phyloP scores from a whole-genome alignment of 306 rosid genomes.

The Alnus rubra region DNA sequence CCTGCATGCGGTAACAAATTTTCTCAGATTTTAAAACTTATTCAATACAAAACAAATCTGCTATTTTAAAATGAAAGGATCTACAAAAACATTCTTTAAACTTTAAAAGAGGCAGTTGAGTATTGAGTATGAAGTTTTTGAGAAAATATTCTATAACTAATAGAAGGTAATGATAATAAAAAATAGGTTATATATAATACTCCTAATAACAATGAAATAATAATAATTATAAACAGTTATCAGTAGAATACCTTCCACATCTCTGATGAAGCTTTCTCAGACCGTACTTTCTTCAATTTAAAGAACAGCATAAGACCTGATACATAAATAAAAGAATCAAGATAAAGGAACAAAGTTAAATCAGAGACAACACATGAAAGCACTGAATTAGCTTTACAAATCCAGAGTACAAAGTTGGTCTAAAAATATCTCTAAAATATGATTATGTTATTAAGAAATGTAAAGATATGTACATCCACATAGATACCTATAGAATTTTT shows the following conservation, averaged over 20 bases:
- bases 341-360: constrained; percentile 5
- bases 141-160: neutral
- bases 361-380: neutral
- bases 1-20: constrained; percentile 41
- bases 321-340: neutral
- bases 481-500: no score
- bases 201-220: neutral
- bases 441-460: no score
- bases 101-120: constrained; percentile 3
- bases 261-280: constrained; percentile 67
- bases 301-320: constrained; percentile 56
- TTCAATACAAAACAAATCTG: neutral
- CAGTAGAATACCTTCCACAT: constrained; percentile 62
- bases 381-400: no score
- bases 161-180: neutral
- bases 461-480: no score
- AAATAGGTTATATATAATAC: neutral
- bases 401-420: no score
- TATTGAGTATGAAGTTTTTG: neutral
- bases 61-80: neutral
- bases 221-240: neutral
- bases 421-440: no score
- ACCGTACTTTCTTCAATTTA: constrained; percentile 57
- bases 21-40: constrained; percentile 13
- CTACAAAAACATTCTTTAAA: neutral